Base-by-base conservation (phyloP, 192 early-diverging fungal genomes). In the Diversispora eburnea region DNA sequence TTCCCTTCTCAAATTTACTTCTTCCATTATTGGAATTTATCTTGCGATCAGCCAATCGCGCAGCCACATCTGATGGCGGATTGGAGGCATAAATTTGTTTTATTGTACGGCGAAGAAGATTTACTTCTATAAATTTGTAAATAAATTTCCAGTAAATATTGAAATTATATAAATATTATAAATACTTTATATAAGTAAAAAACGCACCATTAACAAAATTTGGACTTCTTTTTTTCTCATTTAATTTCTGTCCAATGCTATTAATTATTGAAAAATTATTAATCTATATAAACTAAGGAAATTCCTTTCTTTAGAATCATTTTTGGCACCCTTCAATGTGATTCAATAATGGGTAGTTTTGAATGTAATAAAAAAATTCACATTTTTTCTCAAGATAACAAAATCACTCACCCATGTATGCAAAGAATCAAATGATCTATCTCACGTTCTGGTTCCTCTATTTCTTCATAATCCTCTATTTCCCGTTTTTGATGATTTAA, bases 351-450 rank as follows among this genome's bases (percentile, higher is more conserved):
- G 25, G 25, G 25, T 51, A 51, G 49, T 12, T 51, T 12, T 51
- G 9, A 51, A 51, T 12, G 8, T 12, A 51, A 12, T 13, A 51
- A 51, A 51, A 51, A 51, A 51, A 2, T 5, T 12, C 9, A 51
- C 8, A 51, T 54, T 9, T 4, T 17, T 17, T 4, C 12, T 54
- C 9, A 41, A 8, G 43, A 43, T 15, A 33, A 12, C 42, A 19
- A 48, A 4, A 19, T n/a, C 8, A 64, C 22, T 46, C 41, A 82
- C 79, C 93, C 94, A 72, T 95, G 94, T 75, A 95, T 88, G 19
- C 91, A 92, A 64, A 95, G 77, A 8, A 95, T 80, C n/a, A 95
- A 74, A 77, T 95, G 94, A 72, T 92, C 84, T 65, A 95, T 90
- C 10, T 80, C 82, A 25, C 93, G 80, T 54, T 88, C 90, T 8